Evolutionary conservation across 73 alveolate genomes (phyloP).

Genomic region (Paramecium tetraurelia): DNA sequence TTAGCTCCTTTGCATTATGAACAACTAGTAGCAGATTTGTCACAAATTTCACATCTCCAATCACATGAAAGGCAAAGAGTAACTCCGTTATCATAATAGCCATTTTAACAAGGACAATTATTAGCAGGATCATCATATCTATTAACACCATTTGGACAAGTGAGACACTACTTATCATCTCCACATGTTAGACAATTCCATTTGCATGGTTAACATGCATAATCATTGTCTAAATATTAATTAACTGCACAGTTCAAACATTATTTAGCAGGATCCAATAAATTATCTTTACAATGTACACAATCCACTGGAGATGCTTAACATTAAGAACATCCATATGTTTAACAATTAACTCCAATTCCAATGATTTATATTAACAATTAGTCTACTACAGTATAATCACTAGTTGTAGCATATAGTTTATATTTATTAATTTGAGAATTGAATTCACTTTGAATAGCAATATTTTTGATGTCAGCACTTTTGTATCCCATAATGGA

Average conservation of each 20-base stretch:
- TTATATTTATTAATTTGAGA: background rate
- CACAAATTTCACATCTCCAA: constrained; percentile 18
- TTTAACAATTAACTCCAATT: background rate
- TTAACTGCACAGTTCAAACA: background rate
- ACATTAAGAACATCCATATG: background rate
- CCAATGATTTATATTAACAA: background rate
- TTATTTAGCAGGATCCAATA: background rate
- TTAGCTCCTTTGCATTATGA: background rate
- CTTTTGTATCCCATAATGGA: background rate
- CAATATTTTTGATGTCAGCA: background rate
- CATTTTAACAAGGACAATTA: background rate
- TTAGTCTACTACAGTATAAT: background rate
- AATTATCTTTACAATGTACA: background rate
- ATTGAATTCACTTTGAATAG: background rate
- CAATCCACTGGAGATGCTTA: background rate
- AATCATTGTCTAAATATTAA: background rate
- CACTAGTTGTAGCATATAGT: background rate
- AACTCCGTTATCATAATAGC: background rate
- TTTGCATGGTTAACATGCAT: background rate
- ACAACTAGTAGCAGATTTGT: background rate
- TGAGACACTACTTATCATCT: background rate
- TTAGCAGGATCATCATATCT: background rate
- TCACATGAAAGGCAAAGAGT: background rate
- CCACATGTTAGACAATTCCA: background rate
- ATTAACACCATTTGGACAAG: background rate